Conservation (phyloP, 179 eudicot genomes). For the Beta macrorhiza region DNA sequence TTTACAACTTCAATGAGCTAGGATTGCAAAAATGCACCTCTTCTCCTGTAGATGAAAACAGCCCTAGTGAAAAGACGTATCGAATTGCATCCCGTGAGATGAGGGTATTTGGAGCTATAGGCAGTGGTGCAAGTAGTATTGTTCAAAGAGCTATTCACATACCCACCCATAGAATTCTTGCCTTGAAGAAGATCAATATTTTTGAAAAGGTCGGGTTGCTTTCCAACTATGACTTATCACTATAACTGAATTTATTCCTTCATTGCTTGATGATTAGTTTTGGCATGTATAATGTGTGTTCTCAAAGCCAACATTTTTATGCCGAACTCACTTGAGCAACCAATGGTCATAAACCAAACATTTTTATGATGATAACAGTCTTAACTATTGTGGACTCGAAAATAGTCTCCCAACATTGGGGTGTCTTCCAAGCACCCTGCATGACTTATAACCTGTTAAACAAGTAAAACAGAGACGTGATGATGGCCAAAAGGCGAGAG, state of each 20-base stretch:
- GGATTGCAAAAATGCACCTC: conserved; percentile 85
- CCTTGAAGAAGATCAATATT: conserved; percentile 91
- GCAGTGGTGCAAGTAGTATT: conserved; percentile 97
- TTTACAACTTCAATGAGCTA: conserved; percentile 83
- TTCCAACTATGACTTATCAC: neutral
- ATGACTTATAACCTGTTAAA: no score
- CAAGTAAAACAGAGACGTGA: no score
- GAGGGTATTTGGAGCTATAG: conserved; percentile 91
- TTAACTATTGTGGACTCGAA: no score
- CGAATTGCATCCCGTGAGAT: conserved; percentile 88
- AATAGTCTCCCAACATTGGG: no score
- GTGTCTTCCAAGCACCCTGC: no score
- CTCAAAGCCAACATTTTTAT: neutral
- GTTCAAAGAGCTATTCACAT: conserved; percentile 95
- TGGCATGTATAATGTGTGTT: neutral
- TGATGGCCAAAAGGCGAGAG: no score
- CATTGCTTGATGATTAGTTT: neutral
- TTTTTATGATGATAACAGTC: neutral
- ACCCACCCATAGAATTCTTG: conserved; percentile 79
- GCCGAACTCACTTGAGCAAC: neutral
- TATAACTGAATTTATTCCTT: neutral
- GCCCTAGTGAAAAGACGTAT: conserved; percentile 69
- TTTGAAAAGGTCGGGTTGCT: conserved; percentile 74
- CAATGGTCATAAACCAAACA: neutral
- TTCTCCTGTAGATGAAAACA: conserved; percentile 52